Percentiles rank a stretch among this genome's conserved stretches.
These are phyloP conservation scores for Epichloe sp. DNA, from an alignment of 2,329 filamentous ascomycete genomes.

Conservation along the genomic window DNA sequence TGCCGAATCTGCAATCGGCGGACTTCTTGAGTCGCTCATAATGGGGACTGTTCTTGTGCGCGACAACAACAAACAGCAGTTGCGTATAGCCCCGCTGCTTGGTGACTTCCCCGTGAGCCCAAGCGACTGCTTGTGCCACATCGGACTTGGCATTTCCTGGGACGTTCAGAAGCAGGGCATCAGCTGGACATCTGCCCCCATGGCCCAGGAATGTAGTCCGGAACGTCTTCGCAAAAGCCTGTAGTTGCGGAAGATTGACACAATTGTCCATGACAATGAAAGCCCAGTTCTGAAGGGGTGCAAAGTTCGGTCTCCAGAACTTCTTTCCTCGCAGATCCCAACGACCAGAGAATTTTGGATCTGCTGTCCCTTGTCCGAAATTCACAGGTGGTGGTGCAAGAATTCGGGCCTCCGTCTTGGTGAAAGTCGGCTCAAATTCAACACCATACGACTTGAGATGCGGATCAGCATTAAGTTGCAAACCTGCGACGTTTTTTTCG, in stretches of 20 bases:
- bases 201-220: slow-evolving; percentile 32
- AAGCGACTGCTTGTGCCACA: slow-evolving; percentile 35
- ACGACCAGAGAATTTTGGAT: slow-evolving; percentile 56
- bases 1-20: slow-evolving; percentile 72
- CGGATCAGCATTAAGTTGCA: slow-evolving; percentile 55
- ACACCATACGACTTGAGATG: slow-evolving; percentile 65
- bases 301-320: slow-evolving; percentile 53
- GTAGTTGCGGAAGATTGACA: slow-evolving; percentile 24
- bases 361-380: slow-evolving; percentile 45
- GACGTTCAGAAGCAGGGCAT: slow-evolving; percentile 23
- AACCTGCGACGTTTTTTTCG: slow-evolving; percentile 36
- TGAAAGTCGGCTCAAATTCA: slow-evolving; percentile 49
- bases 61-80: slow-evolving; percentile 68
- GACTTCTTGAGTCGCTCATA: slow-evolving; percentile 87
- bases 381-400: slow-evolving; percentile 58
- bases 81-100: slow-evolving; percentile 47
- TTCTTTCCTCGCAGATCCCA: slow-evolving; percentile 78
- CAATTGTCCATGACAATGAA: slow-evolving; percentile 52
- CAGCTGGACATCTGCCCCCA: slow-evolving; percentile 28
- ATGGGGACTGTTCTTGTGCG: slow-evolving; percentile 52
- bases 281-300: slow-evolving; percentile 59
- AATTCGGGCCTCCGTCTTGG: slow-evolving; percentile 55
- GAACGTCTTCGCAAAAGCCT: slow-evolving; percentile 28
- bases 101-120: slow-evolving; percentile 35
- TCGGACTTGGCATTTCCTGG: slow-evolving; percentile 23